These are phyloP conservation scores for Boletus sensibilis DNA, from an alignment of 768 basidiomycete species.

Conservation along the genomic window DNA sequence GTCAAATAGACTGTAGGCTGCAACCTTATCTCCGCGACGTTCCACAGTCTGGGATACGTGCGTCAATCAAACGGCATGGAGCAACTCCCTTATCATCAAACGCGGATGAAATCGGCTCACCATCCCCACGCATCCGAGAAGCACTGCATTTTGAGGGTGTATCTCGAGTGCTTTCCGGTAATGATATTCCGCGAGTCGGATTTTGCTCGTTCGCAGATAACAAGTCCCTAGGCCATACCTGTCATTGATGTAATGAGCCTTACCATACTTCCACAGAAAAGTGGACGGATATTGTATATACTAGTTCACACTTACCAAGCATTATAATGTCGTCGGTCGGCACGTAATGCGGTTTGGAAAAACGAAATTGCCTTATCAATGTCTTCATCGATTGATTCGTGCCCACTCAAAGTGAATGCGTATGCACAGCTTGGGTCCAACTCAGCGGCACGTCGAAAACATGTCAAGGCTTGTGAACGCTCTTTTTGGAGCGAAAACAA, in stretches of 20 bases:
- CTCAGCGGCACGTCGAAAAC: conserved; percentile 89
- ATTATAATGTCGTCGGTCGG: conserved; percentile 93
- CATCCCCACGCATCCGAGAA: conserved; percentile 94
- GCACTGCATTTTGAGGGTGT: conserved; percentile 92
- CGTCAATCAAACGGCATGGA: conserved; percentile 11
- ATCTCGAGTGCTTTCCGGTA: conserved; percentile 90
- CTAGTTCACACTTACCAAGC: conserved; percentile 73
- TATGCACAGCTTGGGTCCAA: conserved; percentile 90
- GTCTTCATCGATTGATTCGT: conserved; percentile 96
- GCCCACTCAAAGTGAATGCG: conserved; percentile 93
- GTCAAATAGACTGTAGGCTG: conserved; percentile 78
- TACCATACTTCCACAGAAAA: not conserved
- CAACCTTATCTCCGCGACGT: conserved; percentile 72
- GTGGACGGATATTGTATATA: not conserved
- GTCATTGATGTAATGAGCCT: conserved; percentile 30
- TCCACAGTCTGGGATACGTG: conserved; percentile 71
- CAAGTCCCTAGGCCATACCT: conserved; percentile 99
- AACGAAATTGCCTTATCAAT: conserved; percentile 87
- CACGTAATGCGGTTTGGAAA: conserved; percentile 89
- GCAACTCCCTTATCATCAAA: conserved; percentile 19
- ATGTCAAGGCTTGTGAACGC: conserved; percentile 87
- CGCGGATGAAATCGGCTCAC: conserved; percentile 52
- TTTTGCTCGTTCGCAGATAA: conserved; percentile 92
- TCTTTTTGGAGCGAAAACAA: conserved; percentile 95
- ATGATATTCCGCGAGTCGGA: conserved; percentile 93